Percentiles rank a stretch among this genome's conserved stretches.
Conservation (phyloP, 306 rosid species). For the Amphicarpaea edgeworthii region DNA sequence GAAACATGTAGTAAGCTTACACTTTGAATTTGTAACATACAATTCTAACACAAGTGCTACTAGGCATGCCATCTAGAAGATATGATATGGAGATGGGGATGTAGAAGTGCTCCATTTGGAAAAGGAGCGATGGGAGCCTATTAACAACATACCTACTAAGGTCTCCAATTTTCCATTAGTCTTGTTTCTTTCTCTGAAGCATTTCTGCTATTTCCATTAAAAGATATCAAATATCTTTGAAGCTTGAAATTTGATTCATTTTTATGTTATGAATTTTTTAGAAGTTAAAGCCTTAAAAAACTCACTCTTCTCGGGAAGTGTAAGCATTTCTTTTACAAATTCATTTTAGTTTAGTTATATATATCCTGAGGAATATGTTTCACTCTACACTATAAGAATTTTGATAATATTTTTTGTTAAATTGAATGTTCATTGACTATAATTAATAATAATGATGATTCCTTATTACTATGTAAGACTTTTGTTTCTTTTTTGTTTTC, state of each 20-base stretch:
- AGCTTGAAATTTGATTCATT: slow-evolving; percentile 54
- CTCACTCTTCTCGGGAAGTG: slow-evolving; percentile 57
- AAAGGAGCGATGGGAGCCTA: slow-evolving; percentile 63
- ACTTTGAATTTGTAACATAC: slow-evolving; percentile 35
- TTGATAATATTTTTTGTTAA: background rate
- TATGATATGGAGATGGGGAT: slow-evolving; percentile 66
- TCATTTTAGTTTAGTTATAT: slow-evolving; percentile 33
- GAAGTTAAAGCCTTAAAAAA: slow-evolving; percentile 69
- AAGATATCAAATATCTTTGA: slow-evolving; percentile 37
- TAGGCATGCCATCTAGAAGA: slow-evolving; percentile 56
- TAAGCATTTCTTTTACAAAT: slow-evolving; percentile 56
- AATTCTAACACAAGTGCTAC: slow-evolving; percentile 41
- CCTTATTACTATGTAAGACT: slow-evolving; percentile 20
- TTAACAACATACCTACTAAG: slow-evolving; percentile 50
- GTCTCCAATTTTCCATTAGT: slow-evolving; percentile 47
- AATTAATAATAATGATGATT: slow-evolving; percentile 4
- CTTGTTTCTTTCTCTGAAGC: slow-evolving; percentile 40
- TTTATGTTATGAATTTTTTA: slow-evolving; percentile 56
- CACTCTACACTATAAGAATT: slow-evolving; percentile 23
- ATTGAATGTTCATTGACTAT: slow-evolving; percentile 35
- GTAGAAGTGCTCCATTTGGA: slow-evolving; percentile 51
- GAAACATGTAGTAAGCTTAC: slow-evolving; percentile 88
- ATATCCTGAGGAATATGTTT: slow-evolving; percentile 28
- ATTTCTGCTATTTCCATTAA: slow-evolving; percentile 37
- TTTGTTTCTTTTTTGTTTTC: background rate